A percentile compares a stretch with the other conserved stretches of the same genome.
Conservation (phyloP, 257 asterid genomes). For the Solanum pennellii region DNA sequence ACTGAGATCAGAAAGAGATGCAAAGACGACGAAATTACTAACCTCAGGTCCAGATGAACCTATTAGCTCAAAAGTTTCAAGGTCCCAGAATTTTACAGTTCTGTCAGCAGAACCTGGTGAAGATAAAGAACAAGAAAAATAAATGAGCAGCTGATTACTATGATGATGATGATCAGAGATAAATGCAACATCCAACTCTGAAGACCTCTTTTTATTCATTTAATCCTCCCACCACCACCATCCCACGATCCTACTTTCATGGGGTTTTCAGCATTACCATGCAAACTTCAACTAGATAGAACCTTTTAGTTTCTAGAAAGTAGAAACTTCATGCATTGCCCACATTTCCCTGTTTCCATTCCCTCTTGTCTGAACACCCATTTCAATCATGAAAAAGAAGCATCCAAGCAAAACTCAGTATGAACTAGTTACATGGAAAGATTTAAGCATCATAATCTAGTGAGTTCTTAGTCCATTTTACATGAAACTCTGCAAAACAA, state of each 20-base stretch:
- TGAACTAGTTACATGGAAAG: not conserved
- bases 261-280: not conserved
- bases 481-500: not conserved
- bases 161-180: not conserved
- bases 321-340: not conserved
- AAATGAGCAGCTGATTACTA: not conserved
- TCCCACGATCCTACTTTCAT: not conserved
- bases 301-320: not conserved
- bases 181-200: not conserved
- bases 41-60: conserved; percentile 99
- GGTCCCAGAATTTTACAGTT: conserved; percentile 98
- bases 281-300: not conserved
- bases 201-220: not conserved
- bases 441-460: not conserved
- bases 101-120: conserved; percentile 89
- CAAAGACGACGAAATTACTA: conserved; percentile 2
- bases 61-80: conserved; percentile 95
- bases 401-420: not conserved
- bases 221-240: not conserved
- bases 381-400: not conserved
- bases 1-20: not conserved
- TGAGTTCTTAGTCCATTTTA: not conserved
- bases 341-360: not conserved
- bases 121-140: not conserved
- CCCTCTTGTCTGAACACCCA: not conserved